Percentiles rank a stretch among this genome's conserved stretches.
Conservation (phyloP, 306 rosid genomes). For the Canavalia ensiformis region DNA sequence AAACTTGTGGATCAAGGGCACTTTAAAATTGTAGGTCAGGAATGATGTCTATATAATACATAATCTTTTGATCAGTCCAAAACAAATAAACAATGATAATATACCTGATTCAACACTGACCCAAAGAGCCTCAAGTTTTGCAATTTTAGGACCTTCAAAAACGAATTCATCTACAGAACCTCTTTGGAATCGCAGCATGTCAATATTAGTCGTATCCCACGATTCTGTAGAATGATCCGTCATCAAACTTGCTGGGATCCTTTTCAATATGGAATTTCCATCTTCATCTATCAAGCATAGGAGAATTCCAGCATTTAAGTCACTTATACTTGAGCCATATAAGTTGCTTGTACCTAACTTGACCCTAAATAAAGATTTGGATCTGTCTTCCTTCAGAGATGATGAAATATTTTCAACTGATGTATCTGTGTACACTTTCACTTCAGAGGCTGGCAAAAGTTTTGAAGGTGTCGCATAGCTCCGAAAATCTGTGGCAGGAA, state of each 20-base stretch:
- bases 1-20: background rate
- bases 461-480: constrained; percentile 70
- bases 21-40: constrained; percentile 29
- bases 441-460: constrained; percentile 74
- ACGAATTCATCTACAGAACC: constrained; percentile 78
- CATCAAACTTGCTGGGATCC: constrained; percentile 69
- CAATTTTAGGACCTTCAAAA: constrained; percentile 79
- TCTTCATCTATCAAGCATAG: constrained; percentile 78
- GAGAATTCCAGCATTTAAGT: constrained; percentile 78
- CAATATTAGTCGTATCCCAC: constrained; percentile 43
- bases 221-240: constrained; percentile 53
- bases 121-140: constrained; percentile 78
- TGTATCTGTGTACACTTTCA: constrained; percentile 59
- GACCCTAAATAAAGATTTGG: constrained; percentile 64
- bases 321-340: constrained; percentile 72
- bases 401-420: constrained; percentile 52
- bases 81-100: constrained; percentile 39
- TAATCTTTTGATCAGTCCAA: constrained; percentile 27
- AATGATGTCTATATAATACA: constrained; percentile 13
- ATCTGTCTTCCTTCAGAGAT: constrained; percentile 55
- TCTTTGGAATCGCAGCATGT: constrained; percentile 71
- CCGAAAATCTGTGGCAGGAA: constrained; percentile 65
- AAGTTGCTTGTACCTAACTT: constrained; percentile 73
- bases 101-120: constrained; percentile 89
- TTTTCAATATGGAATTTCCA: constrained; percentile 78